These are phyloP conservation scores for Trypanosoma avium DNA, from an alignment of 208 protist species.

Conservation along the genomic window DNA sequence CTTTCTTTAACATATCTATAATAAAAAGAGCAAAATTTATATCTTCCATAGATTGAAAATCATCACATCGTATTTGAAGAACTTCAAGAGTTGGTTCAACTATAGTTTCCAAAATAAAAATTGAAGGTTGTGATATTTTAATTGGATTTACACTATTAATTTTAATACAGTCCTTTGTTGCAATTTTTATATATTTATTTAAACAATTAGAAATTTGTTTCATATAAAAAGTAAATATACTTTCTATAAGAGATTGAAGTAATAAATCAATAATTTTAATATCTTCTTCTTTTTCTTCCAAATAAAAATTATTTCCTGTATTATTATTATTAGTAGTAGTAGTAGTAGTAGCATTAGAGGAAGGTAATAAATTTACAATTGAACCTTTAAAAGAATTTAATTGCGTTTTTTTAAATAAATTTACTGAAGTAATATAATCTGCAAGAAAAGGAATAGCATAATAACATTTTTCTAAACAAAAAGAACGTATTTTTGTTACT, in stretches of 20 bases:
- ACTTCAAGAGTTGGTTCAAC: slow-evolving; percentile 27
- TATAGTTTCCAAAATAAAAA: slow-evolving; percentile 15
- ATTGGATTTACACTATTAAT: not conserved
- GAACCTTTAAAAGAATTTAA: not conserved
- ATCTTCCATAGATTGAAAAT: not conserved
- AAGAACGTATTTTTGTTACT: slow-evolving; percentile 21
- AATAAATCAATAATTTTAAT: not conserved
- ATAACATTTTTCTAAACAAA: slow-evolving; percentile 19
- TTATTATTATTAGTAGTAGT: no score
- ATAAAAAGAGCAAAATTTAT: slow-evolving; percentile 5
- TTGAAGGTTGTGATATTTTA: not conserved
- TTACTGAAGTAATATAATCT: slow-evolving; percentile 11
- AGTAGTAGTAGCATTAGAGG: no score
- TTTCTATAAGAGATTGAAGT: not conserved
- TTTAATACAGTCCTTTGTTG: not conserved
- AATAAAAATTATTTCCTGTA: no score
- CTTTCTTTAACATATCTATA: slow-evolving; percentile 14
- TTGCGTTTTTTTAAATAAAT: slow-evolving; percentile 3
- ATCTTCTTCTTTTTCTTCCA: not conserved
- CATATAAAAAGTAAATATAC: not conserved
- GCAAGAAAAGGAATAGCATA: slow-evolving; percentile 21
- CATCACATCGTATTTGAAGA: not conserved
- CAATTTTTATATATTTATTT: not conserved
- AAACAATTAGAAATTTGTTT: not conserved
- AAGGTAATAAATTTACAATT: no score